Evolutionary conservation across 2,329 filamentous ascomycete genomes (phyloP).

Genomic region (Colletotrichum spinosum): DNA sequence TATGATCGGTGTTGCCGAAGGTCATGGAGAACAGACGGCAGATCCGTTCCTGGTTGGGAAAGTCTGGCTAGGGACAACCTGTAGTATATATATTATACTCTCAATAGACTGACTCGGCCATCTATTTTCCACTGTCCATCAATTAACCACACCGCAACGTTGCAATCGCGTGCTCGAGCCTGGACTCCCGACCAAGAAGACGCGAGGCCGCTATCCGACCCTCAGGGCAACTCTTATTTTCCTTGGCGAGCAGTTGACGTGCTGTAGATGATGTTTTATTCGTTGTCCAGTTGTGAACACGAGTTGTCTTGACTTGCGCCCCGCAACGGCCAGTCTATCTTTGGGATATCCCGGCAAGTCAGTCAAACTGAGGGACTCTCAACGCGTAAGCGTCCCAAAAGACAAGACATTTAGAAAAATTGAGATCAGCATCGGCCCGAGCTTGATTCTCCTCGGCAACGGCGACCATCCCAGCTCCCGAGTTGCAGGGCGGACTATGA

Average conservation of each 20-base stretch:
- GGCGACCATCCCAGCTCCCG: too few relatives aligned
- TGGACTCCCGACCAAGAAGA: background rate
- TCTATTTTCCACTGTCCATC: background rate
- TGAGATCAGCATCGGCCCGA: background rate
- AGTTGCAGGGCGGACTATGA: too few relatives aligned
- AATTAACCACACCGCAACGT: background rate
- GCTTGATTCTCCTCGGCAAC: background rate
- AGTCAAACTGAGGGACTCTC: background rate
- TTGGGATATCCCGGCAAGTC: constrained; percentile 5
- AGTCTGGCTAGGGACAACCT: background rate
- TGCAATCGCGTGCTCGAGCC: constrained; percentile 9
- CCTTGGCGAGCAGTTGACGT: background rate
- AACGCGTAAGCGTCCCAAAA: background rate
- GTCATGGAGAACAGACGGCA: background rate
- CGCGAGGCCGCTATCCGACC: background rate
- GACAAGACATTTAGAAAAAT: background rate
- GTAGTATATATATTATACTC: background rate
- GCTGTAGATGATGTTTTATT: too few relatives aligned
- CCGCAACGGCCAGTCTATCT: background rate
- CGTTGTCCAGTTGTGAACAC: too few relatives aligned
- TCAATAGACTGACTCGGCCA: constrained; percentile 3
- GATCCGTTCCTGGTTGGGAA: constrained; percentile 9
- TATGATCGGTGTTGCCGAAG: constrained; percentile 4
- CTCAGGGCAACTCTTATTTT: background rate
- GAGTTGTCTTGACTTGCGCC: too few relatives aligned